Conservation (phyloP, 352 stramenopile genomes). For the Phytophthora niederhauseri region DNA sequence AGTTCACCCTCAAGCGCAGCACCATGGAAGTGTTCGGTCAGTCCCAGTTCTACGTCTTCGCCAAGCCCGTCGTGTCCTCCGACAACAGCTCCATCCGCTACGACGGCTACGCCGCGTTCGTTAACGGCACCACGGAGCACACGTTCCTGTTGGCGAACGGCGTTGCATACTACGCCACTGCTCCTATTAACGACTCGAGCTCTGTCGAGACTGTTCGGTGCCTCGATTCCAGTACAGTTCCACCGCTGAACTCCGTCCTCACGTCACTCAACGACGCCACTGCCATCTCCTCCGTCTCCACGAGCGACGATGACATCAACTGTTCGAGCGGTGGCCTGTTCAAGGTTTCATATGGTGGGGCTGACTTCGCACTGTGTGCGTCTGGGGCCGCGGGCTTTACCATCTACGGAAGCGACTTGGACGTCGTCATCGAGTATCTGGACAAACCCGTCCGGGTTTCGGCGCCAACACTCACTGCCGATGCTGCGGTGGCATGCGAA, state of each 20-base stretch:
- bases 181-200: conserved; percentile 4
- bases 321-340: conserved; percentile 25
- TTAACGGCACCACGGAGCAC: conserved; percentile 20
- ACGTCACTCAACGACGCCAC: conserved; percentile 9
- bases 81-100: conserved; percentile 24
- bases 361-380: conserved; percentile 23
- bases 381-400: conserved; percentile 3
- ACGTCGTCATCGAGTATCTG: conserved; percentile 12
- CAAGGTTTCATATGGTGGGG: conserved; percentile 16
- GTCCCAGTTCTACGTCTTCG: conserved; percentile 33
- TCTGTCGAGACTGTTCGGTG: not conserved
- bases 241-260: conserved; percentile 23
- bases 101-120: conserved; percentile 19
- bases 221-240: conserved; percentile 2
- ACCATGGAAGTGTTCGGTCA: conserved; percentile 30
- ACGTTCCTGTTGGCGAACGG: conserved; percentile 28
- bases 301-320: conserved; percentile 7
- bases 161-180: conserved; percentile 25
- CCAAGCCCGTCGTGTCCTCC: conserved; percentile 22
- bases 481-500: conserved; percentile 14
- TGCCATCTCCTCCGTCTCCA: conserved; percentile 3
- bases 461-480: conserved; percentile 9
- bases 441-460: conserved; percentile 11
- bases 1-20: conserved; percentile 31
- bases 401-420: conserved; percentile 16